Conservation (phyloP, 2,329 filamentous ascomycete species). For the Chrysoporthe cubensis region DNA sequence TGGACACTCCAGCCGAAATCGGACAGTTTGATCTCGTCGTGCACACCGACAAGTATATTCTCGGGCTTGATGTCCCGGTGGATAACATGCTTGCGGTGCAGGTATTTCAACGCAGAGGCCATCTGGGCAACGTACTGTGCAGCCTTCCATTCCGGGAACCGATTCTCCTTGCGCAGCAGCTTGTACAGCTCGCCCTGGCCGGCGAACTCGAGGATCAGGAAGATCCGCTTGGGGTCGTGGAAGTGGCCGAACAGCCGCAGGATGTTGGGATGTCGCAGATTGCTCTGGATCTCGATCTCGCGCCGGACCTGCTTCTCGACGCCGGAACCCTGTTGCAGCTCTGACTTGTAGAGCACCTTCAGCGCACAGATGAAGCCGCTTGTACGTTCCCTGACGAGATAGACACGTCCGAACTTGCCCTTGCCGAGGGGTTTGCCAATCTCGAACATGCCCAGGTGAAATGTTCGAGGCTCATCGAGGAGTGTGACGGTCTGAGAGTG, state of each 20-base stretch:
- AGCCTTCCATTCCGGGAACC: slow-evolving; percentile 84
- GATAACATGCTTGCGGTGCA: slow-evolving; percentile 97
- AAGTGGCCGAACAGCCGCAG: slow-evolving; percentile 85
- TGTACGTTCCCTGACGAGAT: slow-evolving; percentile 78
- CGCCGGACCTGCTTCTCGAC: slow-evolving; percentile 87
- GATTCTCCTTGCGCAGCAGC: slow-evolving; percentile 76
- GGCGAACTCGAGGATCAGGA: slow-evolving; percentile 85
- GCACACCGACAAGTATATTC: slow-evolving; percentile 94
- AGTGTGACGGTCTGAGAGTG: slow-evolving; percentile 56
- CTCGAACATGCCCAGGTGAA: slow-evolving; percentile 93
- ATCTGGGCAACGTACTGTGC: slow-evolving; percentile 89
- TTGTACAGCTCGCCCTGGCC: slow-evolving; percentile 88
- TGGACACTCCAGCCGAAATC: slow-evolving; percentile 99
- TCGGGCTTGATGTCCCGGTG: slow-evolving; percentile 98
- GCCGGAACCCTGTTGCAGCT: slow-evolving; percentile 73
- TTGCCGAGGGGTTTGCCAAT: slow-evolving; percentile 86
- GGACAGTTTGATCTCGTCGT: slow-evolving; percentile 97
- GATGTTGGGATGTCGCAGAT: slow-evolving; percentile 84
- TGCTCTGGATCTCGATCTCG: slow-evolving; percentile 89
- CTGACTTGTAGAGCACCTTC: slow-evolving; percentile 84
- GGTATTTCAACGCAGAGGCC: slow-evolving; percentile 85
- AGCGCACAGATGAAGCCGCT: slow-evolving; percentile 84
- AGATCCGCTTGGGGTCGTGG: slow-evolving; percentile 86
- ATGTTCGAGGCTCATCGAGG: slow-evolving; percentile 60
- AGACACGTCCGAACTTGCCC: slow-evolving; percentile 86